Evolutionary conservation across 208 protist genomes (phyloP).

Genomic region (Sergeia podlipaevii): DNA sequence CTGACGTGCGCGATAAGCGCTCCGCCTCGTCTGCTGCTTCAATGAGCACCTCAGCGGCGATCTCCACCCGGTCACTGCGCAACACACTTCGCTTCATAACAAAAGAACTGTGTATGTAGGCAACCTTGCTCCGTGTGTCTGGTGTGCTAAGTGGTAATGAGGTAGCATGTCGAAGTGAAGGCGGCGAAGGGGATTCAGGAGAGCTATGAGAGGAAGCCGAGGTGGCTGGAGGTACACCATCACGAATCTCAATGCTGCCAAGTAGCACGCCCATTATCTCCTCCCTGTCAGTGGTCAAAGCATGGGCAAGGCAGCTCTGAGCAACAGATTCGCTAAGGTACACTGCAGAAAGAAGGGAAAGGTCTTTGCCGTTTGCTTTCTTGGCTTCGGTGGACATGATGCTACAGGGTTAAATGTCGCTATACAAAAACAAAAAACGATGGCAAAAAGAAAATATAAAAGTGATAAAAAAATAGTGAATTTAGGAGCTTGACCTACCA

Average conservation of each 20-base stretch:
- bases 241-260: slow-evolving; percentile 28
- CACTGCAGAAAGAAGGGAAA: slow-evolving; percentile 35
- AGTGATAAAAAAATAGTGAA: slow-evolving; percentile 9
- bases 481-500: neutral
- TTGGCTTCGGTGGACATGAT: neutral
- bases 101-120: slow-evolving; percentile 47
- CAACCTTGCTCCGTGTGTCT: slow-evolving; percentile 25
- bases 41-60: slow-evolving; percentile 47
- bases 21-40: slow-evolving; percentile 58
- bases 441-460: slow-evolving; percentile 5
- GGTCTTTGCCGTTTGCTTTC: neutral
- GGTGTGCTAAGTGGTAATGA: neutral
- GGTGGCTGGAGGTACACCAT: slow-evolving; percentile 2
- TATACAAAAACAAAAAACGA: slow-evolving; percentile 5
- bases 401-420: too few species aligned
- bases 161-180: neutral
- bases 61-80: slow-evolving; percentile 76
- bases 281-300: slow-evolving; percentile 71
- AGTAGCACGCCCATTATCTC: slow-evolving; percentile 83
- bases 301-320: slow-evolving; percentile 61
- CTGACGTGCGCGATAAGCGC: slow-evolving; percentile 19
- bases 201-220: neutral
- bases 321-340: slow-evolving; percentile 49
- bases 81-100: slow-evolving; percentile 61
- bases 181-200: neutral